Conservation (phyloP, 495 filamentous ascomycete genomes). For the Xylaria cubensis region DNA sequence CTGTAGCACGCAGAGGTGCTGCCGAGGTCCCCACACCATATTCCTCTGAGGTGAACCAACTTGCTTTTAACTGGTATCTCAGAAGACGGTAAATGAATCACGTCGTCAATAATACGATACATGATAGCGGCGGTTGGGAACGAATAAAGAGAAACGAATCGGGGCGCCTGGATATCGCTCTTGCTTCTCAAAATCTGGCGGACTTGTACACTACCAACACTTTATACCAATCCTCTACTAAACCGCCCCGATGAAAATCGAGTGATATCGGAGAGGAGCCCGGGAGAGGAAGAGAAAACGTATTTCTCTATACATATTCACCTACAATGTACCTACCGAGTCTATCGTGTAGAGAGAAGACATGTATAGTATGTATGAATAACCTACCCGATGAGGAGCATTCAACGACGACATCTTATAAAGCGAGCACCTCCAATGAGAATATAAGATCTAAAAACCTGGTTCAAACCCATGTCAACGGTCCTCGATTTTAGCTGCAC, state of each 20-base stretch:
- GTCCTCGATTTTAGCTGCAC: neutral
- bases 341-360: conserved; percentile 13
- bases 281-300: neutral
- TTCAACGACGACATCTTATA: neutral
- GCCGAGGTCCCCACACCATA: conserved; percentile 94
- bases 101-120: conserved; percentile 1
- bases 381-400: neutral
- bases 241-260: neutral
- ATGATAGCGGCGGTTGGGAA: neutral
- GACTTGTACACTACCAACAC: conserved; percentile 21
- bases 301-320: conserved; percentile 9
- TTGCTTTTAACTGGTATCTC: conserved; percentile 95
- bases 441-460: neutral
- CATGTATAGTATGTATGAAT: conserved; percentile 29
- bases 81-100: conserved; percentile 68
- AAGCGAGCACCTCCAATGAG: conserved; percentile 10
- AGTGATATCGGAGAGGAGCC: conserved; percentile 1
- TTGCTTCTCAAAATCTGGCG: conserved; percentile 3
- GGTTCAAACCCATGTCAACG: neutral
- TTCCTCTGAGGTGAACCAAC: conserved; percentile 62
- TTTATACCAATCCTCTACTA: conserved; percentile 2
- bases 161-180: neutral
- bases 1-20: conserved; percentile 85
- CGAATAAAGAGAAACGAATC: conserved; percentile 1
- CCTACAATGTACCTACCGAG: conserved; percentile 23